Base-by-base conservation (phyloP, 148 eudicot genomes). In the Oxyria digyna region DNA sequence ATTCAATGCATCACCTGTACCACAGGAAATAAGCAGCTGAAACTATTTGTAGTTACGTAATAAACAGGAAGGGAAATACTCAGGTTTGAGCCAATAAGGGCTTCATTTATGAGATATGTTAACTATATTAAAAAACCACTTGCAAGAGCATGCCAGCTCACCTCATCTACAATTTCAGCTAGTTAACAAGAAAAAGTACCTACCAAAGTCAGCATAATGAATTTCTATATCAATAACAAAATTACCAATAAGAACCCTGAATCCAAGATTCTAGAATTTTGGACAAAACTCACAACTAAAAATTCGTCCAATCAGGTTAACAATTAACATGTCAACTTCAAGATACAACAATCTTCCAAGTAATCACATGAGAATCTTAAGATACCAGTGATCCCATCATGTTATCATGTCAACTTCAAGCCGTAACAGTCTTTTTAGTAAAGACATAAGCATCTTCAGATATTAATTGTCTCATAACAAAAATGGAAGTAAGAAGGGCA, bases 1-100 rank as follows among this genome's bases (percentile, higher is more conserved):
- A 76, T 74, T 72, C 79, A 91, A 81, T 18, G 96, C 96, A 84
- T 91, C 89, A 50, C 89, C 97, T 91, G 79, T 74, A 40, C 63
- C 40, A 64, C 75, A 75, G 57, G 71, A 63, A 74, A 57, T 35
- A 68, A 45, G 50, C 49, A 4, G 13, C 38, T 37, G 29, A 45
- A 18, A 69, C 59, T 6, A 45, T 21, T 43, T 45, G 70, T 15
- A 37, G 68, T 66, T n/a, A 18, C 18, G 14, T 0, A 29, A 59
- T 29, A 15, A 29, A 59, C 12, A 18, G 15, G 37, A 14, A 59
- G 10, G 37, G 8, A 15, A 59, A 31, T 13, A 24, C 0, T 8
- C 24, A 52, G 59, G 27, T 52, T 52, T 52, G 3, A 52, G 31
- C 15, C 29, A 52, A 49, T 6, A 52, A 52, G 31, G 62, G 13